These are phyloP conservation scores for Nemophila menziesii DNA, from an alignment of 257 asterid genomes.

Conservation along the genomic window DNA sequence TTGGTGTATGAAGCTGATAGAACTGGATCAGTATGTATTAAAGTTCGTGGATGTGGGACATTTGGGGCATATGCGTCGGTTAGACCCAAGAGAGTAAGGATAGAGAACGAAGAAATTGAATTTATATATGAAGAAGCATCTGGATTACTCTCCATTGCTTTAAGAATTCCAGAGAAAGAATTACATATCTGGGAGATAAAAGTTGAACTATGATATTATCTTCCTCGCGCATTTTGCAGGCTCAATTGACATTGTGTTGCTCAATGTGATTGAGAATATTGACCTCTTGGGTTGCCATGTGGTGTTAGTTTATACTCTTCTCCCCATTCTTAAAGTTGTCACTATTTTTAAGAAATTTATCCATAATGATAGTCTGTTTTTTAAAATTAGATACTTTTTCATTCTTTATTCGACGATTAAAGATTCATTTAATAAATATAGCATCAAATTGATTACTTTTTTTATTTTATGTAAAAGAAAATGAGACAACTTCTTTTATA, in stretches of 20 bases:
- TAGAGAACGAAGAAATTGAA: conserved; percentile 35
- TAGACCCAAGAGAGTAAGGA: conserved; percentile 39
- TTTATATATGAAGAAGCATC: conserved; percentile 52
- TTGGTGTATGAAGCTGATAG: conserved; percentile 29
- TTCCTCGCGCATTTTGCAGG: neutral
- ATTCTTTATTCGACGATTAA: too few species aligned
- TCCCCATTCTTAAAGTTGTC: too few species aligned
- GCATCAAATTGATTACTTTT: too few species aligned
- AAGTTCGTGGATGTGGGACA: conserved; percentile 52
- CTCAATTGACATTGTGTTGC: neutral
- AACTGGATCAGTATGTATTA: conserved; percentile 26
- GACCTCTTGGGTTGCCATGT: too few species aligned
- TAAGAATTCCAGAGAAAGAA: conserved; percentile 42
- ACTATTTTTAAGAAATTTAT: too few species aligned
- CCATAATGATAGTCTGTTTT: too few species aligned
- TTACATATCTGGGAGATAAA: conserved; percentile 49
- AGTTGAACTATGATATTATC: conserved; percentile 31
- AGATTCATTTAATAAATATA: too few species aligned
- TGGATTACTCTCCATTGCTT: conserved; percentile 27
- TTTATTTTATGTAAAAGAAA: too few species aligned
- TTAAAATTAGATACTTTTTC: too few species aligned
- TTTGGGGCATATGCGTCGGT: conserved; percentile 72
- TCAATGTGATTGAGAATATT: too few species aligned
- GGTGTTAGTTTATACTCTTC: too few species aligned
- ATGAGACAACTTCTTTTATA: too few species aligned